These are phyloP conservation scores for Huntiella omanensis DNA, from an alignment of 2,329 filamentous ascomycete species.

Conservation along the genomic window DNA sequence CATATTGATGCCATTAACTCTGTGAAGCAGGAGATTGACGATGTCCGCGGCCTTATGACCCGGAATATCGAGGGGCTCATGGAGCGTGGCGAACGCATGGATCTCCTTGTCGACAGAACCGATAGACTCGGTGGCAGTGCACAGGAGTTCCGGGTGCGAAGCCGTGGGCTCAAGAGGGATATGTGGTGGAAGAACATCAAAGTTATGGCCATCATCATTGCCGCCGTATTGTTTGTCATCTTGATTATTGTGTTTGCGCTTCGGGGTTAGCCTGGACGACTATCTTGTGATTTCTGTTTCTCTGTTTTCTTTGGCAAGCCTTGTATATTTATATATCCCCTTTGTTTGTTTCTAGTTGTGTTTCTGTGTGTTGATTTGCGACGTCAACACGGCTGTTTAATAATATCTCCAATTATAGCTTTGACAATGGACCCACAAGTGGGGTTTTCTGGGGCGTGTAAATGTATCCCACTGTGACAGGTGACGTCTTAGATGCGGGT, in stretches of 20 bases:
- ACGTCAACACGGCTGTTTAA: background rate
- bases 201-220: conserved; percentile 45
- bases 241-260: conserved; percentile 32
- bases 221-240: conserved; percentile 49
- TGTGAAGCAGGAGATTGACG: conserved; percentile 79
- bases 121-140: conserved; percentile 77
- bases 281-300: background rate
- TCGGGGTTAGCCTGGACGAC: background rate
- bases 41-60: conserved; percentile 83
- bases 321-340: background rate
- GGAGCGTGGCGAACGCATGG: conserved; percentile 81
- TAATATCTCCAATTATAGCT: conserved; percentile 4
- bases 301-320: background rate
- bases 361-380: background rate
- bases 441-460: background rate
- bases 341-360: background rate
- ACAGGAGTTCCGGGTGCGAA: conserved; percentile 75
- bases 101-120: conserved; percentile 90
- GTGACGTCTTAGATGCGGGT: background rate
- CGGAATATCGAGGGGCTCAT: conserved; percentile 82
- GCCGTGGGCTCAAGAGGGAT: conserved; percentile 64
- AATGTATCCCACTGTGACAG: conserved; percentile 6
- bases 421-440: background rate
- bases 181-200: conserved; percentile 99
- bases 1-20: conserved; percentile 67